Percentiles rank a stretch among this genome's conserved stretches.
Evolutionary conservation across 140 eudicot genomes (phyloP).

Genomic region (Stevia rebaudiana): DNA sequence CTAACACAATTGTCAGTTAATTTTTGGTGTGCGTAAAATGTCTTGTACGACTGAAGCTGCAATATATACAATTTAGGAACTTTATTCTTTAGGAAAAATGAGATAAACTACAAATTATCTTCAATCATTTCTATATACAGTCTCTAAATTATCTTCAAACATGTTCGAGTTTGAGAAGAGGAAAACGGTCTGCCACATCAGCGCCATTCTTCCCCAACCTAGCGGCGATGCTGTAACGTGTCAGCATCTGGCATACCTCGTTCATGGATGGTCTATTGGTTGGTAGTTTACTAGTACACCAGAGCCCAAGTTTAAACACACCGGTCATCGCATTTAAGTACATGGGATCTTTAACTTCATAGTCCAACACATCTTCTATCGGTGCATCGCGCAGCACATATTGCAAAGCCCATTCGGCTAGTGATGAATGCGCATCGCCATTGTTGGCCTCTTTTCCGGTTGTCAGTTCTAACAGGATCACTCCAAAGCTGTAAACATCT

Average conservation of each 20-base stretch:
- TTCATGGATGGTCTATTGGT: slow-evolving; percentile 69
- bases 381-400: slow-evolving; percentile 35
- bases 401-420: slow-evolving; percentile 70
- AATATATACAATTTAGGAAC: neutral
- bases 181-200: slow-evolving; percentile 37
- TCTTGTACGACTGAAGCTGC: neutral
- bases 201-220: slow-evolving; percentile 17
- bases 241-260: slow-evolving; percentile 56
- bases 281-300: slow-evolving; percentile 57
- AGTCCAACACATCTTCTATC: slow-evolving; percentile 46
- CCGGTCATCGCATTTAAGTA: slow-evolving; percentile 49
- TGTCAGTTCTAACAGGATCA: slow-evolving; percentile 63
- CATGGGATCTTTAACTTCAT: slow-evolving; percentile 35
- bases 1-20: no score
- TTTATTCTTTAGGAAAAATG: slow-evolving; percentile 7
- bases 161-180: slow-evolving; percentile 49
- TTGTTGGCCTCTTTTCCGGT: slow-evolving; percentile 64
- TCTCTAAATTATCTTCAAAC: neutral
- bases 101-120: no score
- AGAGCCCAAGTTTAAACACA: slow-evolving; percentile 62
- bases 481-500: slow-evolving; percentile 87
- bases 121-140: neutral
- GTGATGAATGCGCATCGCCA: slow-evolving; percentile 48
- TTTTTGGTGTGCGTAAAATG: no score
- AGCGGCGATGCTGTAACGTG: slow-evolving; percentile 24